Evolutionary conservation across 1,284 basidiomycete species (phyloP).

Genomic region (Ceratobasidium theobromae): DNA sequence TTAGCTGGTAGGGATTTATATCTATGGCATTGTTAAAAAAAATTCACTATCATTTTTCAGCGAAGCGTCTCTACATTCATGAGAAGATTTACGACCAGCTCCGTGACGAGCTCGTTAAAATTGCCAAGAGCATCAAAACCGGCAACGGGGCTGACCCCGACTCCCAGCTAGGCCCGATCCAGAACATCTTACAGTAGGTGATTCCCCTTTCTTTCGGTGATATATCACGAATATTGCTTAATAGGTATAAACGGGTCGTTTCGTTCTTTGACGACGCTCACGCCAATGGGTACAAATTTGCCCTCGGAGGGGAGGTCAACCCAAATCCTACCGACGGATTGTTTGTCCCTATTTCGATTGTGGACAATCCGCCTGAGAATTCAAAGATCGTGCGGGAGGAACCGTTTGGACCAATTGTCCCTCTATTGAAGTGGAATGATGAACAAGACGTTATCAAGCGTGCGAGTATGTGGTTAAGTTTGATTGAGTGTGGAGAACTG

Average conservation of each 20-base stretch:
- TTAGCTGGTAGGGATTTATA: background rate
- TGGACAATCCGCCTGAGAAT: slow-evolving; percentile 26
- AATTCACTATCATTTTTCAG: background rate
- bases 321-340: slow-evolving; percentile 13
- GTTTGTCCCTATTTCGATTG: slow-evolving; percentile 19
- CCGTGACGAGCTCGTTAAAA: slow-evolving; percentile 40
- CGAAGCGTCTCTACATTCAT: slow-evolving; percentile 50
- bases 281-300: slow-evolving; percentile 26
- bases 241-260: background rate
- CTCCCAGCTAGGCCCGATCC: slow-evolving; percentile 12
- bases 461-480: slow-evolving; percentile 8
- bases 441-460: slow-evolving; percentile 26
- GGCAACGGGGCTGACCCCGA: slow-evolving; percentile 42
- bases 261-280: slow-evolving; percentile 20
- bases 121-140: slow-evolving; percentile 47
- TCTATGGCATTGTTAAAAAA: background rate
- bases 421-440: slow-evolving; percentile 27
- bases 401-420: slow-evolving; percentile 30
- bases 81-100: slow-evolving; percentile 50
- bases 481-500: background rate
- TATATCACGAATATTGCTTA: background rate
- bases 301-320: slow-evolving; percentile 4
- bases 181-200: slow-evolving; percentile 19
- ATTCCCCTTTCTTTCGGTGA: background rate
- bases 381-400: slow-evolving; percentile 29